phyloP scores from a whole-genome alignment of 257 asterid species.

The Cruciata laevipes region DNA sequence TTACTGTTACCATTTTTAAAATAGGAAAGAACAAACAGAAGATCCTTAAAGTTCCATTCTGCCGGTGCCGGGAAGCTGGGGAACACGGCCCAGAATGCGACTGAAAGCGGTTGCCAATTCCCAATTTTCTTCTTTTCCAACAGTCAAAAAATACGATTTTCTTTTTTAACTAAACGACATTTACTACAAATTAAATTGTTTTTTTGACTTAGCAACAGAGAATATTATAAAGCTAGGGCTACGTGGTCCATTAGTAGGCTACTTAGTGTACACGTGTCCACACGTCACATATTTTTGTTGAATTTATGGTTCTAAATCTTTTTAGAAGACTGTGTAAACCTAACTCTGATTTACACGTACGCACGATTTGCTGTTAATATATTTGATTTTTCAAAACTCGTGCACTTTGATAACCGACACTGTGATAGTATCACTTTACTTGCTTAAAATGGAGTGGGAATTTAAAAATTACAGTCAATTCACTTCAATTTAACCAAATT shows the following conservation, averaged over 20 bases:
- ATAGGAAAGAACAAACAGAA: not conserved
- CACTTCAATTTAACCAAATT: too few relatives aligned
- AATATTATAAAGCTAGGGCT: not conserved
- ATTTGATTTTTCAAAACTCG: not conserved
- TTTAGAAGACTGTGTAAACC: not conserved
- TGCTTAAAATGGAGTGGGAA: not conserved
- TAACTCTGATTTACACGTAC: not conserved
- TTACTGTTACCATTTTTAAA: not conserved
- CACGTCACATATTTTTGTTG: not conserved
- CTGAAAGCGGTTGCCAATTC: not conserved
- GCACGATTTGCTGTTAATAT: not conserved
- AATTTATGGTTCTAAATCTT: too few relatives aligned
- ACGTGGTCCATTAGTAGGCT: not conserved
- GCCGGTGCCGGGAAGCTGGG: slow-evolving; percentile 1
- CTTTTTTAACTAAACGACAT: not conserved
- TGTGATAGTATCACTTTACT: not conserved
- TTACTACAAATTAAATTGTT: too few relatives aligned
- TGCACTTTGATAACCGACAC: not conserved
- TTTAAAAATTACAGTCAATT: too few relatives aligned
- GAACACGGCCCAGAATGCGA: not conserved
- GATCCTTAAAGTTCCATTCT: not conserved
- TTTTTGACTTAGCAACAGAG: not conserved
- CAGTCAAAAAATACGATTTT: not conserved
- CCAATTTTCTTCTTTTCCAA: not conserved
- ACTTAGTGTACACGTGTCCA: too few relatives aligned